Conservation (phyloP, 495 filamentous ascomycete genomes). For the Sordaria brevicollis region DNA sequence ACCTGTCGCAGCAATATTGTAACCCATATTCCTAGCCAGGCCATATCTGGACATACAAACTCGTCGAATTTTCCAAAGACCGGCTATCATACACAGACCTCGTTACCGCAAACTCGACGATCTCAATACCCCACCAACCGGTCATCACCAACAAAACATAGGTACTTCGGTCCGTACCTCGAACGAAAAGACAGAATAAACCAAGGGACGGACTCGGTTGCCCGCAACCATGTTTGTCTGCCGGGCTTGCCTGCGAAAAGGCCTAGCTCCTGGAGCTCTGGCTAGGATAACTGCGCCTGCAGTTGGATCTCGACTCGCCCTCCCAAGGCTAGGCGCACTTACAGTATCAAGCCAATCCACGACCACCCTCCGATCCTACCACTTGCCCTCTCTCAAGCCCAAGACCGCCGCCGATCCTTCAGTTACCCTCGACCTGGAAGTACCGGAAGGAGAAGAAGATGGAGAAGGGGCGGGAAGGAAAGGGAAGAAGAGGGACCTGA, state of each 20-base stretch:
- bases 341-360: background rate
- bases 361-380: background rate
- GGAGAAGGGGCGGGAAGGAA: background rate
- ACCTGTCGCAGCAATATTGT: background rate
- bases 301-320: background rate
- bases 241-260: constrained; percentile 23
- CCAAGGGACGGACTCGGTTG: background rate
- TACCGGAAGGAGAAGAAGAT: background rate
- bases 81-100: background rate
- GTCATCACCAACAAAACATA: background rate
- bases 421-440: background rate
- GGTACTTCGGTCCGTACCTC: background rate
- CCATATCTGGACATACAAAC: background rate
- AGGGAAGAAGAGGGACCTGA: background rate
- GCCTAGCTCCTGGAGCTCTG: background rate
- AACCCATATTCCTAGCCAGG: background rate
- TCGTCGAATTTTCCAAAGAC: background rate
- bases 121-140: background rate
- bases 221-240: constrained; percentile 29
- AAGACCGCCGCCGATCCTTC: background rate
- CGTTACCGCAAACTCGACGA: background rate
- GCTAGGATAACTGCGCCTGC: background rate
- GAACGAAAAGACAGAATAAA: background rate
- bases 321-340: background rate
- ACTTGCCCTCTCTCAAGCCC: background rate